Base-by-base conservation (phyloP, 371 early-diverging fungal genomes). In the Batkoa obscura region DNA sequence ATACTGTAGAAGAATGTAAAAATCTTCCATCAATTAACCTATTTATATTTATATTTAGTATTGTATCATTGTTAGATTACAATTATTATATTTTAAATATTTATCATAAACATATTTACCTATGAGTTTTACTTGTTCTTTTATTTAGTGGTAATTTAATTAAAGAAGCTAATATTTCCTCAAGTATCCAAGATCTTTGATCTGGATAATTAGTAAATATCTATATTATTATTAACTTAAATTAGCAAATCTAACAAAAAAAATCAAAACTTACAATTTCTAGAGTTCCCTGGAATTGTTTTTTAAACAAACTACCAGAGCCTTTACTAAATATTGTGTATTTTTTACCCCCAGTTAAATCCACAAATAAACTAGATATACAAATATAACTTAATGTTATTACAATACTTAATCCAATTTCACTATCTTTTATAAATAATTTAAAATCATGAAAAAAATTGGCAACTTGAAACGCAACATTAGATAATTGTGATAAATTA, bases 141-240 rank as follows among this genome's bases (percentile, higher is more conserved):
- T 75, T 76, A 48, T 75, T 70, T 3, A 67, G 64, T 0, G 78
- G 75, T 12, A 80, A 50, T 47, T 79, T 77, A 41, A 83, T 75
- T 8, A 90, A 60, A 37, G 79, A 77, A 0, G 79, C 76, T 23
- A 88, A 66, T 17, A 88, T 77, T 57, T 93, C 93, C 47, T 88
- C 89, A 30, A 93, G 66, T 12, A 93, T 84, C 78, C 86, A 83
- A 13, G 65, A 60, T 30, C 90, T 72, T 54, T 89, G 88, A 0
- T 65, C 68, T 0, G 76, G 67, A 33, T 82, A 69, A 38, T 64
- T 64, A 30, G 76, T 73, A 62, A 85, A 88, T 8, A 91, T 56
- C n/a, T n/a, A n/a, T n/a, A n/a, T n/a, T n/a, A n/a, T n/a, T n/a
- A n/a, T n/a, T n/a, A n/a, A n/a, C n/a, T n/a, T n/a, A n/a, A n/a